Percentiles rank a stretch among this genome's conserved stretches.
These are phyloP conservation scores for Cicer pinnatifidum DNA, from an alignment of 306 rosid genomes.

Conservation along the genomic window DNA sequence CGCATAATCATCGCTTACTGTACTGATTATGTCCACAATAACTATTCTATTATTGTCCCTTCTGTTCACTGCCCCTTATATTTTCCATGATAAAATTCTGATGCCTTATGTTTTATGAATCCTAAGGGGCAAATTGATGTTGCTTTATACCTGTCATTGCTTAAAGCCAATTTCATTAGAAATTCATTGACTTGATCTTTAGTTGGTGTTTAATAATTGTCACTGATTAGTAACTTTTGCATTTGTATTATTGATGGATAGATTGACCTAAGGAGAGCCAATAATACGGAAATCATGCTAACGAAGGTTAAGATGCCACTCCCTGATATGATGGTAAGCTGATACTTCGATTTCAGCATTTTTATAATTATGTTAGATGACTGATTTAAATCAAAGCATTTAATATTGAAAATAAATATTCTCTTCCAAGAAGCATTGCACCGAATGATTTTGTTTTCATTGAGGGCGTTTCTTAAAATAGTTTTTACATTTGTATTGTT, in stretches of 20 bases:
- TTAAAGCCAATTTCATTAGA: constrained; percentile 28
- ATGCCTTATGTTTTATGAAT: constrained; percentile 31
- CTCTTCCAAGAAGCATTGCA: constrained; percentile 33
- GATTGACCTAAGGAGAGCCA: constrained; percentile 96
- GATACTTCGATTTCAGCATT: constrained; percentile 29
- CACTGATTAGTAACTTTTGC: constrained; percentile 27
- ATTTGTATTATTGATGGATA: constrained; percentile 50
- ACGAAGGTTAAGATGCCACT: constrained; percentile 99
- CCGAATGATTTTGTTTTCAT: constrained; percentile 15
- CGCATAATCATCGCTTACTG: background rate
- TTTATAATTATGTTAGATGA: constrained; percentile 24
- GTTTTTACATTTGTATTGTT: background rate
- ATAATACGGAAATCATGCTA: constrained; percentile 98
- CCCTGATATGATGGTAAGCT: constrained; percentile 97
- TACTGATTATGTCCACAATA: constrained; percentile 21
- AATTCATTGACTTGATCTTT: constrained; percentile 26
- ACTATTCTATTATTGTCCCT: constrained; percentile 24
- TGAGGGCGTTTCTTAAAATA: constrained; percentile 28
- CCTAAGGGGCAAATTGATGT: constrained; percentile 23
- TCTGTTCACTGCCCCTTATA: constrained; percentile 20
- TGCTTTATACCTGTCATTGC: constrained; percentile 42
- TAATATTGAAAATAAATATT: constrained; percentile 11
- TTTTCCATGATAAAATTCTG: constrained; percentile 17
- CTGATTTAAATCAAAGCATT: constrained; percentile 21
- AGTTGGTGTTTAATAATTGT: constrained; percentile 37